Conservation (phyloP, 495 filamentous ascomycete genomes). For the Aspergillus bertholletiae region DNA sequence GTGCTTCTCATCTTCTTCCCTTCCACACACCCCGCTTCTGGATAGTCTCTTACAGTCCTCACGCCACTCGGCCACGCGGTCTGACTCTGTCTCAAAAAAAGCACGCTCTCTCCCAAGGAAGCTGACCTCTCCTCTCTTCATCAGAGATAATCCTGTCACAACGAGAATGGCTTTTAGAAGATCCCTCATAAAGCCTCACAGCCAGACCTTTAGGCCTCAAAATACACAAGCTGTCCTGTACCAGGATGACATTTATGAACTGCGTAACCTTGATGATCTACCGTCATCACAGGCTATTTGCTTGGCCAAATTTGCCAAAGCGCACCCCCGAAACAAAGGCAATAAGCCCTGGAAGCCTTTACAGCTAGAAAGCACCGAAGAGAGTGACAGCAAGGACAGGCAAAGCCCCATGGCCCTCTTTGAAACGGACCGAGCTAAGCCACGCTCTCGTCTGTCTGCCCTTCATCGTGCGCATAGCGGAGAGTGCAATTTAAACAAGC, state of each 20-base stretch:
- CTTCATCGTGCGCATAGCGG: constrained; percentile 4
- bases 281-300: constrained; percentile 24
- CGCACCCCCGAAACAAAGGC: constrained; percentile 14
- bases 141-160: not conserved
- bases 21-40: not conserved
- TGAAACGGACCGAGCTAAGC: constrained; percentile 4
- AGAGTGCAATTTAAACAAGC: not conserved
- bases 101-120: not conserved
- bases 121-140: not conserved
- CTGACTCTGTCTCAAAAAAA: not conserved
- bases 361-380: not conserved
- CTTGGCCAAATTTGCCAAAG: constrained; percentile 14
- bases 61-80: not conserved
- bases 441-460: constrained; percentile 6
- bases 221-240: not conserved
- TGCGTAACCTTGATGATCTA: constrained; percentile 17
- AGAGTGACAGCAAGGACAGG: not conserved
- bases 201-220: not conserved
- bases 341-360: constrained; percentile 11
- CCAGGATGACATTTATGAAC: constrained; percentile 10
- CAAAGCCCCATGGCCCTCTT: not conserved
- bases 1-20: not conserved
- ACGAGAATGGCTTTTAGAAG: not conserved
- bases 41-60: not conserved
- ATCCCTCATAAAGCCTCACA: not conserved